Evolutionary conservation across 495 filamentous ascomycete genomes (phyloP), one percentile per base, ranked within the genome.

Genomic region (Podospora australis): DNA sequence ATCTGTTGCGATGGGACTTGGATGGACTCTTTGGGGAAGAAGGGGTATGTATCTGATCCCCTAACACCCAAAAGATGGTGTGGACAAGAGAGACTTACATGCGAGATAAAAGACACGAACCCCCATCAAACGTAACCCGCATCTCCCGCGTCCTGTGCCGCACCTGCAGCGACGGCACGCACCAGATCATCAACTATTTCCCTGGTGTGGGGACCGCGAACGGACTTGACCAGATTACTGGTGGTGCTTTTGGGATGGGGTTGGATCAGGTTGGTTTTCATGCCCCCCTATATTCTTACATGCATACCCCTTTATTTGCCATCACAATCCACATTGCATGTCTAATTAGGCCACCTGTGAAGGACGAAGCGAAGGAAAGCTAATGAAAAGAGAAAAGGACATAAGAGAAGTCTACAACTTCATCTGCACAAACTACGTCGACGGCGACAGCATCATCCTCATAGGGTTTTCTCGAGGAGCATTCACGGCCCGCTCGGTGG

Each of bases 391-490:
- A n/a, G n/a, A n/a, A n/a, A n/a, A n/a, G 54, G 58, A 83, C 49
- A 78, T 87, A 39, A 69, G 79, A 4, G 78, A 82, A 54, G 78
- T 72, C 1, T 87, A 87, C 63, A 74, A 72, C 32, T 86, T 85
- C 59, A 56, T 86, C 34, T 70, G 72, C 36, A 75, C 76, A 43
- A 87, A 87, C 65, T 85, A 78, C 52, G 63, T 71, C 16, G 71
- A 73, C 19, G 75, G 76, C 19, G 83, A 87, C 57, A 75, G 81
- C 49, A 83, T 87, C 23, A 70, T 84, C 46, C 66, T 87, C 17
- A 55, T 85, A 9, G 83, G 83, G 17, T 87, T 86, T 66, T 85
- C 81, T 2, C 72, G 83, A 1, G 83, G 83, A 21, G 82, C 83
- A 13, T 87, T 80, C 57, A 86, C 82, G 0, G 81, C 81, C 6